Evolutionary conservation across 331 rosid species (phyloP).

Genomic region (Rhamnella rubrinervis): DNA sequence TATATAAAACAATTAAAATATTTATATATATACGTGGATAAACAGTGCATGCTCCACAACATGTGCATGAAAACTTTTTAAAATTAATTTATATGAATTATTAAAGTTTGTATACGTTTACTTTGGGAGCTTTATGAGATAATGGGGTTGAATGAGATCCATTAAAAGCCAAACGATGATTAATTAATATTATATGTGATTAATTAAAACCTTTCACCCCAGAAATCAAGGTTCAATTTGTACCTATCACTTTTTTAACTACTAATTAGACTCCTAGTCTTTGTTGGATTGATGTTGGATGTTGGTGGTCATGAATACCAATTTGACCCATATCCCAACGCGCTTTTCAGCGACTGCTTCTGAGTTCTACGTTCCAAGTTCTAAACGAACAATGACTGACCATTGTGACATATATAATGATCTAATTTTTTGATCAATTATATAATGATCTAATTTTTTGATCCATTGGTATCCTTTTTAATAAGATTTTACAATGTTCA

Average conservation of each 20-base stretch:
- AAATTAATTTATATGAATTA: too few relatives aligned
- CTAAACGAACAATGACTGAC: too few relatives aligned
- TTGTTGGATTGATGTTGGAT: constrained; percentile 21
- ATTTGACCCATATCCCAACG: background rate
- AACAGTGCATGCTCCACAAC: background rate
- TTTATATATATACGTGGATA: too few relatives aligned
- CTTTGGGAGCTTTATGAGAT: constrained; percentile 22
- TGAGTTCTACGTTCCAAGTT: background rate
- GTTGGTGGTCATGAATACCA: constrained; percentile 12
- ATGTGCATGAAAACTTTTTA: background rate
- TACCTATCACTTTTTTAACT: constrained; percentile 23
- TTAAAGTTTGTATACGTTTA: too few relatives aligned
- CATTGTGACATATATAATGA: too few relatives aligned
- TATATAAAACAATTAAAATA: background rate
- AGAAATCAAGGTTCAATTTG: constrained; percentile 72
- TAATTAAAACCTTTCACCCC: constrained; percentile 54
- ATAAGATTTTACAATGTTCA: too few relatives aligned
- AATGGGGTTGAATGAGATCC: constrained; percentile 35
- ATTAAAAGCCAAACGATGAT: constrained; percentile 50
- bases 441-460: too few relatives aligned
- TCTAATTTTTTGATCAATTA: too few relatives aligned
- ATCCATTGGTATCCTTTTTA: too few relatives aligned
- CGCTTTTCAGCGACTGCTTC: background rate
- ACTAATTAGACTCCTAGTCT: constrained; percentile 33
- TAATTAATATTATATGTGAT: constrained; percentile 28